Percentiles rank a stretch among this genome's conserved stretches.
Conservation (phyloP, 106 monocot genomes). For the Allium fistulosum region DNA sequence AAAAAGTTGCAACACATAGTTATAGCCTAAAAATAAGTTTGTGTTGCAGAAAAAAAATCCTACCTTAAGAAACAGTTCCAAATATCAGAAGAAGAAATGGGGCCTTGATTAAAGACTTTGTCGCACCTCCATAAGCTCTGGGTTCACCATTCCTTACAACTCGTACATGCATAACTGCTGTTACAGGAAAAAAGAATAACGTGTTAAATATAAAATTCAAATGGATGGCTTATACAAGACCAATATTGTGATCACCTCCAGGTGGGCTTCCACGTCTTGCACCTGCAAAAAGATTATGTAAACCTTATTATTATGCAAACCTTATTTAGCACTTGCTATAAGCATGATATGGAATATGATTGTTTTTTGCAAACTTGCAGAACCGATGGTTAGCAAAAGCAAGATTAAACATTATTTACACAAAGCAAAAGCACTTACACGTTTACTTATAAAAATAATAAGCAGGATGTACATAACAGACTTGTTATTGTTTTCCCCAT, state of each 20-base stretch:
- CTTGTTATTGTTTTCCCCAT: background rate
- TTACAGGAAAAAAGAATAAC: no score
- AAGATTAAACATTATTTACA: no score
- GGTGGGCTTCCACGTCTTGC: conserved; percentile 11
- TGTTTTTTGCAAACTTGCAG: no score
- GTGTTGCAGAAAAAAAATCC: no score
- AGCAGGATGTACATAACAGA: background rate
- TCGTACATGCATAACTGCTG: conserved; percentile 27
- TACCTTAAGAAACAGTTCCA: conserved; percentile 52
- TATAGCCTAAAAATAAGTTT: no score
- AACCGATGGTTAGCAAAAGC: no score
- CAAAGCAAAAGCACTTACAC: background rate
- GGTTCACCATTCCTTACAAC: conserved; percentile 53
- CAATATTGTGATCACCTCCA: conserved; percentile 17
- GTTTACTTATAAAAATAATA: background rate
- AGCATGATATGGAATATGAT: no score
- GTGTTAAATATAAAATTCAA: no score
- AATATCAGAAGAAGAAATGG: conserved; percentile 66
- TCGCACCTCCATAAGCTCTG: conserved; percentile 18
- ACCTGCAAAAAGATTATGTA: conserved; percentile 12
- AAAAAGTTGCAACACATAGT: no score
- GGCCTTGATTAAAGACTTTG: conserved; percentile 31
- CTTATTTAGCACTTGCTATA: no score
- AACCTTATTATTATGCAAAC: no score
- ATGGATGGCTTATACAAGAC: no score